phyloP scores from a whole-genome alignment of 73 alveolate species.

The Paramecium sexaurelia region DNA sequence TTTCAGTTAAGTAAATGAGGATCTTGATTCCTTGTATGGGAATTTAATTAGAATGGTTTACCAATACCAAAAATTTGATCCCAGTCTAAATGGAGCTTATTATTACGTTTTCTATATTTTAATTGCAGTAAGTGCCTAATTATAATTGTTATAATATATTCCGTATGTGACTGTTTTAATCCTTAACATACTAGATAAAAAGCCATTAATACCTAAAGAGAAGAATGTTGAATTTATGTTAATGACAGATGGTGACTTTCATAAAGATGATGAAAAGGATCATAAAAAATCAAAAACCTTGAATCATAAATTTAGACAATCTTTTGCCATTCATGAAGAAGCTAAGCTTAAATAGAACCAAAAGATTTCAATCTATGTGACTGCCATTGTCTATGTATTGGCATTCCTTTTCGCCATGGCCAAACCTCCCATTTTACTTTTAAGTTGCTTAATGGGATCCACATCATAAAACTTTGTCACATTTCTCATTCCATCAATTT shows the following conservation, averaged over 20 bases:
- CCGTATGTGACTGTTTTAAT: neutral
- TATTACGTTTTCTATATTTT: neutral
- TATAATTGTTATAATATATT: neutral
- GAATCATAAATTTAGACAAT: neutral
- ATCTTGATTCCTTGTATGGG: neutral
- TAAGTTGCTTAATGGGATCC: constrained; percentile 20
- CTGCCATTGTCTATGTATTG: neutral
- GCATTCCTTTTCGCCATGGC: constrained; percentile 35
- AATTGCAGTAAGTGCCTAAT: neutral
- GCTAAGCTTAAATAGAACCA: neutral
- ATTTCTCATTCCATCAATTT: constrained; percentile 4
- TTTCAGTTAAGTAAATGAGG: neutral
- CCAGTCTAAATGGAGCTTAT: neutral
- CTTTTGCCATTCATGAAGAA: neutral
- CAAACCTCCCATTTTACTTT: constrained; percentile 30
- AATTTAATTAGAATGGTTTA: constrained; percentile 3
- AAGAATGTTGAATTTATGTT: neutral
- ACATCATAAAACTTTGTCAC: constrained; percentile 28
- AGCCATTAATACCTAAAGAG: neutral
- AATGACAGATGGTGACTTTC: neutral
- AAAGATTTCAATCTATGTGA: neutral
- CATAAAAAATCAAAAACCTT: neutral
- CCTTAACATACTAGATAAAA: neutral
- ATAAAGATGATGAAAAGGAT: neutral
- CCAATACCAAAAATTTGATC: neutral